These are phyloP conservation scores for Fusarium ramigenum DNA, from an alignment of 2,329 filamentous ascomycete species.

Conservation along the genomic window DNA sequence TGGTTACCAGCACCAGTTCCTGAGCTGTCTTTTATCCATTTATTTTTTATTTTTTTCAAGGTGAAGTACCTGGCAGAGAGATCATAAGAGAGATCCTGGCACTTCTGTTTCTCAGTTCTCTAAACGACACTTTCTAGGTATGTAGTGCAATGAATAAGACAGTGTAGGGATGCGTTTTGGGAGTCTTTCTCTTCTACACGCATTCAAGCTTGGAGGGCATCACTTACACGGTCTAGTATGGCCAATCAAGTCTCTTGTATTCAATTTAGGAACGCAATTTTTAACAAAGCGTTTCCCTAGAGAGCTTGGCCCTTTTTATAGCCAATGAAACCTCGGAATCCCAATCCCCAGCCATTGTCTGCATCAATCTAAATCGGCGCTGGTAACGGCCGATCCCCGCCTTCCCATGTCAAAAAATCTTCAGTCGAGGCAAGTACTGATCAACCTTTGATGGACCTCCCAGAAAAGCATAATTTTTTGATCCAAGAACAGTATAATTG, in stretches of 20 bases:
- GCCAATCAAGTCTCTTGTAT: not conserved
- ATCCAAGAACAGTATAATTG: not conserved
- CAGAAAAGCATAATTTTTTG: not conserved
- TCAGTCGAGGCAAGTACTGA: not conserved
- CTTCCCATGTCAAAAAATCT: not conserved
- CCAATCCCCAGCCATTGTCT: not conserved
- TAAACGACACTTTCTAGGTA: not conserved
- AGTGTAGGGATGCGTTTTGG: not conserved
- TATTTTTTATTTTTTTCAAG: too few species aligned
- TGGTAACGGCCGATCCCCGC: slow-evolving; percentile 7
- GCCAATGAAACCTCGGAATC: not conserved
- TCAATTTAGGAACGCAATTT: not conserved
- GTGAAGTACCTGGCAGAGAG: not conserved
- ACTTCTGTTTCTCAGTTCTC: not conserved
- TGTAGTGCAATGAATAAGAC: not conserved
- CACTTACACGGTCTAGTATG: not conserved
- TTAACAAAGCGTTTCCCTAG: not conserved
- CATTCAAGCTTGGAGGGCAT: too few species aligned
- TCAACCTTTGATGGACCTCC: not conserved
- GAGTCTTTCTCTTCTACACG: not conserved
- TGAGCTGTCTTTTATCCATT: not conserved
- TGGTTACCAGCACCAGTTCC: not conserved
- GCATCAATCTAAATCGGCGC: not conserved
- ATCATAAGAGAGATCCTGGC: not conserved
- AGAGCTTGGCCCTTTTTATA: not conserved